Base-by-base conservation (phyloP, 176 grass and related monocot genomes). In the Dactylis glomerata region DNA sequence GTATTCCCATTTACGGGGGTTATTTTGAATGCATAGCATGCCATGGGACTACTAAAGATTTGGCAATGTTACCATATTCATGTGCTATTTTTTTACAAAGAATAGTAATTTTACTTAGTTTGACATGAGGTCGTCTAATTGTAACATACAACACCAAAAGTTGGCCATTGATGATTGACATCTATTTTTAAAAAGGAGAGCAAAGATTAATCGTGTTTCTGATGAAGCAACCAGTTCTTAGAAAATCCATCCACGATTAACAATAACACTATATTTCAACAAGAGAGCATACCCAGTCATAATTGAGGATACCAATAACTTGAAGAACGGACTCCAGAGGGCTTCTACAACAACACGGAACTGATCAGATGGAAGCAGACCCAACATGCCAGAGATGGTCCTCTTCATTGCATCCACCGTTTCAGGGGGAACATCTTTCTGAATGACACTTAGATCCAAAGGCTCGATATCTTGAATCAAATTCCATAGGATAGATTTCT, bases 401-500 rank as follows among this genome's bases (percentile, higher is more conserved):
- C 93, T 93, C 82, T 99, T 96, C 91, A 96, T 99, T 56, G 91
- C 93, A 86, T 96, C 96, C 30, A 99, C 82, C 6, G 96, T 99
- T 89, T 99, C 88, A 74, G 84, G 86, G 70, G 93, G 84, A 77
- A 96, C 96, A 89, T 96, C 91, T 81, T 96, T 96, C 75, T 99
- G 91, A 85, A 96, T 96, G 75, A 91, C 58, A 84, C 89, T 96
- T 50, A 94, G 78, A 78, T 96, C 91, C 85, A 99, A 86, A 44
- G 96, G 96, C 79, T 96, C 93, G 86, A 99, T 96, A 64, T 99
- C 96, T 87, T 99, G 96, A 62, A 99, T 90, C 91, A 96, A 86
- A 66, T 89, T 94, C 88, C 88, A 95, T 34, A 99, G 75, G 76
- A 94, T 77, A 83, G 87, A 96, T 83, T 92, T 92, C 96, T 96